A percentile compares a stretch with the other conserved stretches of the same genome.
Evolutionary conservation across 768 basidiomycete genomes (phyloP).

Genomic region (Hemileccinum impolitum): DNA sequence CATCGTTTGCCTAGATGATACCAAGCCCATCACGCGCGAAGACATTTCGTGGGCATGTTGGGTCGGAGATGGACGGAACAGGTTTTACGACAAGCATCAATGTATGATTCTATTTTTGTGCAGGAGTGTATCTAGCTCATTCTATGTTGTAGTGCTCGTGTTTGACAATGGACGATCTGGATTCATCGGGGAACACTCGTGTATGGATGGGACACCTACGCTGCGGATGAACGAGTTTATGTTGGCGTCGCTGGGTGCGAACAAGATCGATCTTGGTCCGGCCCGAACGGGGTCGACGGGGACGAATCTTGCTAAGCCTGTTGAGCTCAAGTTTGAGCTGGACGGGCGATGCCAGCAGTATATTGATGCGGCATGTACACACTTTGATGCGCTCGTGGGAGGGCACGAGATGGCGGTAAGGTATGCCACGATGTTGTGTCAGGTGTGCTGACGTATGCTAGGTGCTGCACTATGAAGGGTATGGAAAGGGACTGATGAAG

Average conservation of each 20-base stretch:
- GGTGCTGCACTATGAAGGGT: slow-evolving; percentile 83
- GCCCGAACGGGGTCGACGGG: slow-evolving; percentile 34
- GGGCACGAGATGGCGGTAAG: slow-evolving; percentile 76
- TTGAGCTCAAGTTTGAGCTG: slow-evolving; percentile 70
- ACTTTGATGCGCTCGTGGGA: slow-evolving; percentile 74
- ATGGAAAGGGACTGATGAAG: slow-evolving; percentile 88
- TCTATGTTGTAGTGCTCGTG: slow-evolving; percentile 65
- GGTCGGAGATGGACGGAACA: slow-evolving; percentile 86
- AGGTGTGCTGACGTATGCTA: slow-evolving; percentile 25
- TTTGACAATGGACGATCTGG: slow-evolving; percentile 94
- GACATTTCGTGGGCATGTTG: slow-evolving; percentile 79
- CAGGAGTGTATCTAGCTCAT: background rate
- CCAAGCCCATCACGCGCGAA: slow-evolving; percentile 75
- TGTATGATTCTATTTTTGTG: slow-evolving; percentile 39
- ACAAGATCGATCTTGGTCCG: slow-evolving; percentile 75
- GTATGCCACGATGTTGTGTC: background rate
- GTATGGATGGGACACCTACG: slow-evolving; percentile 94
- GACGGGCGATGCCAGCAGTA: slow-evolving; percentile 49
- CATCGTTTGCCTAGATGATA: slow-evolving; percentile 82
- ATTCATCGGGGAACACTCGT: slow-evolving; percentile 86
- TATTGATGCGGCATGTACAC: slow-evolving; percentile 55
- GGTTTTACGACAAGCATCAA: slow-evolving; percentile 98
- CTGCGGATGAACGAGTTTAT: slow-evolving; percentile 94
- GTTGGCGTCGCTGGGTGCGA: slow-evolving; percentile 66
- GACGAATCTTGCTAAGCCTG: slow-evolving; percentile 48